Base-by-base conservation (phyloP, 257 asterid genomes). In the Ophiorrhiza pumila region DNA sequence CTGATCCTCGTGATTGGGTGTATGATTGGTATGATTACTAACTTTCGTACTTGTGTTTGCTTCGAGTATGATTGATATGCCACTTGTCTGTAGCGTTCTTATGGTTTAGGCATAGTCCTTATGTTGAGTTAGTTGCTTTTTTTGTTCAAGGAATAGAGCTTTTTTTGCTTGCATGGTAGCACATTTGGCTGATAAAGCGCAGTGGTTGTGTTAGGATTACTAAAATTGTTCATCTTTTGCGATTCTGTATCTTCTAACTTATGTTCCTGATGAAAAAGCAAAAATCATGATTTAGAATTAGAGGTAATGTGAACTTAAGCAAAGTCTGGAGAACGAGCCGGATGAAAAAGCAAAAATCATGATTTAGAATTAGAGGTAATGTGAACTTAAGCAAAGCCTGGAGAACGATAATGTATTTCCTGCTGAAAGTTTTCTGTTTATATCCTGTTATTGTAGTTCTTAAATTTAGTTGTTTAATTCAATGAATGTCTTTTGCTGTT, bases 1-100 rank as follows among this genome's bases (percentile, higher is more conserved):
- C 97, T 65, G 86, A 92, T 76, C 98, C 97, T 5, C 83, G 45
- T 27, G 89, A 89, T 81, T 88, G 95, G 97, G 78, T 76, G 37
- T 95, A 90, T 86, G 92, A 85, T 80, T 95, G 99, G 99, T 95
- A 83, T 65, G 82, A 35, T 63, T 63, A 37, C 4, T 37, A 37
- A 35, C 68, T 1, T 39, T 5, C 17, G 2, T 34, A 7, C 66
- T 60, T 60, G 43, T 34, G 23, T 63, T 63, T 63, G 23, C 31
- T 23, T 63, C 35, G 15, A 62, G 41, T 90, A 88, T 86, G 92
- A 84, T 80, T 94, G 99, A 95, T 90, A 83, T 66, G 80, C 55
- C 43, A 35, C 53, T 72, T 56, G 18, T 52, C 12, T 32, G 20
- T 17, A 9, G 61, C 62, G 55, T 23, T 39, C 23, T 62, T 50